phyloP scores from a whole-genome alignment of 108 stramenopile species.

The Conticribra guillardii region DNA sequence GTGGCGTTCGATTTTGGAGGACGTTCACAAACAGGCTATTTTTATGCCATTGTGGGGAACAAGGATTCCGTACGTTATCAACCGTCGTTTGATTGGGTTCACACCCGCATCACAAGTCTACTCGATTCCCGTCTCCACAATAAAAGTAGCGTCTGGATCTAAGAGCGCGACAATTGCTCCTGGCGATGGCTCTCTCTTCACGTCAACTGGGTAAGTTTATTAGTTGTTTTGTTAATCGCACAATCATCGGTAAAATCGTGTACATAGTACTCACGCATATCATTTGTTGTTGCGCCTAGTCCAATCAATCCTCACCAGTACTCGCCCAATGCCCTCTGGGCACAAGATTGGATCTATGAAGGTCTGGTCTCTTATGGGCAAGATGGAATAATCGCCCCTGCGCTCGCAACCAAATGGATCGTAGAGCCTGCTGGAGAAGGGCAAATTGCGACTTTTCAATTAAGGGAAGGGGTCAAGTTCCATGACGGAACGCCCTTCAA shows the following conservation, averaged over 20 bases:
- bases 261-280: too few relatives aligned
- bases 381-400: constrained; percentile 57
- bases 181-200: constrained; percentile 56
- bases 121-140: constrained; percentile 40
- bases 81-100: constrained; percentile 60
- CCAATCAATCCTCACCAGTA: constrained; percentile 67
- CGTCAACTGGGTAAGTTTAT: too few relatives aligned
- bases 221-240: too few relatives aligned
- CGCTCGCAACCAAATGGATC: constrained; percentile 58
- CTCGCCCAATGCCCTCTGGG: constrained; percentile 59
- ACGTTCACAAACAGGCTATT: constrained; percentile 58
- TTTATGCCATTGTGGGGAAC: constrained; percentile 70
- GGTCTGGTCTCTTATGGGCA: constrained; percentile 66
- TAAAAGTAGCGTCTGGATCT: constrained; percentile 46
- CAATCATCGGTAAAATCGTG: too few relatives aligned
- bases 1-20: constrained; percentile 59
- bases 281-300: too few relatives aligned
- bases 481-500: constrained; percentile 68
- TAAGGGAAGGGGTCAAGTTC: constrained; percentile 65
- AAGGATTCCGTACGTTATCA: constrained; percentile 63
- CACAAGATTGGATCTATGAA: constrained; percentile 71
- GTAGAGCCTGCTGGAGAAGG: constrained; percentile 27
- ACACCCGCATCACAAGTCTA: constrained; percentile 41
- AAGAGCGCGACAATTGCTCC: constrained; percentile 54
- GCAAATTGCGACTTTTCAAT: constrained; percentile 53